phyloP scores from a whole-genome alignment of 352 stramenopile species.

The Salisapilia sapeloensis region DNA sequence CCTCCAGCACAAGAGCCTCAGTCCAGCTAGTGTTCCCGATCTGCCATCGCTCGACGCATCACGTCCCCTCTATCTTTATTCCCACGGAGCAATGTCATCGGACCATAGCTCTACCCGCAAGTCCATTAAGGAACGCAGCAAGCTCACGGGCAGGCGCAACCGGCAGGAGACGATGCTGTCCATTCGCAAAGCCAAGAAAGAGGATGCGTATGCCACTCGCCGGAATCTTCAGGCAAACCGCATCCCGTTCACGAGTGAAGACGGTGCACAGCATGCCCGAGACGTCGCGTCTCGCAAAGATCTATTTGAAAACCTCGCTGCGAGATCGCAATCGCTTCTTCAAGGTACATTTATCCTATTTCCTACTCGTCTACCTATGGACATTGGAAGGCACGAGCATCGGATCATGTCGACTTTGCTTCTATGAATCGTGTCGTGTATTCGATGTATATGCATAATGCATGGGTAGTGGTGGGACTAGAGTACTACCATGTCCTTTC shows the following conservation, averaged over 20 bases:
- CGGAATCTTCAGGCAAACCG: conserved; percentile 72
- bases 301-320: conserved; percentile 62
- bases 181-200: conserved; percentile 81
- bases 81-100: no score
- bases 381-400: no score
- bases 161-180: conserved; percentile 74
- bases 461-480: no score
- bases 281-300: conserved; percentile 36
- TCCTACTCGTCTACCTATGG: no score
- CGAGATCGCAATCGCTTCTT: conserved; percentile 58
- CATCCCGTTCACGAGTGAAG: conserved; percentile 12
- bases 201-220: conserved; percentile 74
- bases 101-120: conserved; percentile 28
- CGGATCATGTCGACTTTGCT: no score
- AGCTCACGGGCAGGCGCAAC: conserved; percentile 66
- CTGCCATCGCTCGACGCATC: no score
- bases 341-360: conserved; percentile 14
- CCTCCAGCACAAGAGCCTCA: no score
- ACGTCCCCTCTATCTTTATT: no score
- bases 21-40: no score
- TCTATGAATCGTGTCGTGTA: no score
- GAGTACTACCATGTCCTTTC: no score
- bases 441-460: no score
- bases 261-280: conserved; percentile 3
- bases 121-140: conserved; percentile 53